Percentiles rank a stretch among this genome's conserved stretches.
These are phyloP conservation scores for Monotropa hypopitys DNA, from an alignment of 179 eudicot species.

Conservation along the genomic window DNA sequence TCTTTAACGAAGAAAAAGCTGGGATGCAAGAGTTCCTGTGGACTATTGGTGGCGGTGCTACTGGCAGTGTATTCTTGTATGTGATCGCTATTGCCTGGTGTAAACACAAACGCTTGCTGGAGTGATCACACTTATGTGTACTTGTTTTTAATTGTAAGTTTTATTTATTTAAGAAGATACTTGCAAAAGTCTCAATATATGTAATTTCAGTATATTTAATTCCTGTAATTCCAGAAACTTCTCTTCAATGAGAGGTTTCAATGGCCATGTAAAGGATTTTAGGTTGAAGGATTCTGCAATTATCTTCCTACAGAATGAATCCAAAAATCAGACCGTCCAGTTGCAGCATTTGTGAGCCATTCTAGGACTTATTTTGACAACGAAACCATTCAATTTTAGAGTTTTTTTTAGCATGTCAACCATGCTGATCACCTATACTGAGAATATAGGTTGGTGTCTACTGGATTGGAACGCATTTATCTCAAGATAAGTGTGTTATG, in stretches of 20 bases:
- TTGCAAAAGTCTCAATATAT: background rate
- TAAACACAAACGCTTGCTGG: conserved; percentile 72
- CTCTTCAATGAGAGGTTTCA: background rate
- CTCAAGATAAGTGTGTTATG: no score
- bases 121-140: conserved; percentile 19
- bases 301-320: background rate
- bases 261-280: background rate
- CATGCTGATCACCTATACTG: no score
- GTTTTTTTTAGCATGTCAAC: no score
- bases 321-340: no score
- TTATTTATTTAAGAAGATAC: background rate
- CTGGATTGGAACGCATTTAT: no score
- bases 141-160: background rate
- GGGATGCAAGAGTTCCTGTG: conserved; percentile 64
- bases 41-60: conserved; percentile 77
- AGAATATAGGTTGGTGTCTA: no score
- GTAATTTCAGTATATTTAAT: background rate
- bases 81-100: conserved; percentile 87
- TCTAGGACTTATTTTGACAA: no score
- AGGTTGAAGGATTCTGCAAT: background rate
- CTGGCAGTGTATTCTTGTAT: conserved; percentile 57
- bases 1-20: conserved; percentile 25
- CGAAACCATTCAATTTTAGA: no score
- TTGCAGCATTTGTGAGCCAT: no score
- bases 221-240: background rate